A percentile compares a stretch with the other conserved stretches of the same genome.
Conservation (phyloP, 805 yeast genomes). For the Suhomyces prunicola region DNA sequence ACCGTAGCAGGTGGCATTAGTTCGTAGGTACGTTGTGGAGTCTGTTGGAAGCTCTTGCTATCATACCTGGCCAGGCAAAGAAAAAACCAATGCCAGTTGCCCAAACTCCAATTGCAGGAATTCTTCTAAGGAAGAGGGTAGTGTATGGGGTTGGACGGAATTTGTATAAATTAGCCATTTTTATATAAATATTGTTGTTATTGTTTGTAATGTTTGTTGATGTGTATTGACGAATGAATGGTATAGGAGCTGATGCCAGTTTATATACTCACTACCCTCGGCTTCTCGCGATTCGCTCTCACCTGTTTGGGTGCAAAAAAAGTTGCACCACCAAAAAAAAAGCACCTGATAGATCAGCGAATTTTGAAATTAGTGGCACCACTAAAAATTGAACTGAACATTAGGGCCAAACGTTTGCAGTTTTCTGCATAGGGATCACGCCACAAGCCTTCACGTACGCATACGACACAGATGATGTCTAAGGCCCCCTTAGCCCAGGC, state of each 20-base stretch:
- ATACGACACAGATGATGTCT: too few relatives aligned
- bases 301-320: not conserved
- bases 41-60: conserved; percentile 21
- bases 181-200: not conserved
- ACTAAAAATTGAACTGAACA: not conserved
- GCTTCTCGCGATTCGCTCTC: not conserved
- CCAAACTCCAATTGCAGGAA: conserved; percentile 31
- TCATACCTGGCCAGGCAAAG: conserved; percentile 38
- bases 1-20: not conserved
- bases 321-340: conserved; percentile 2
- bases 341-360: conserved; percentile 1
- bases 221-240: not conserved
- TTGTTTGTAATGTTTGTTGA: not conserved
- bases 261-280: not conserved
- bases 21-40: conserved; percentile 25
- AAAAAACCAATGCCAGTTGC: conserved; percentile 26
- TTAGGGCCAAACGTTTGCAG: not conserved
- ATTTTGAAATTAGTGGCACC: not conserved
- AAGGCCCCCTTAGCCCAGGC: too few relatives aligned
- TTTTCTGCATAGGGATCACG: not conserved
- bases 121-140: conserved; percentile 24
- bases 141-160: conserved; percentile 19
- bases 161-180: not conserved
- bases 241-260: not conserved
- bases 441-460: not conserved